These are phyloP conservation scores for Serendipita indica DNA, from an alignment of 768 basidiomycete genomes.

Conservation along the genomic window DNA sequence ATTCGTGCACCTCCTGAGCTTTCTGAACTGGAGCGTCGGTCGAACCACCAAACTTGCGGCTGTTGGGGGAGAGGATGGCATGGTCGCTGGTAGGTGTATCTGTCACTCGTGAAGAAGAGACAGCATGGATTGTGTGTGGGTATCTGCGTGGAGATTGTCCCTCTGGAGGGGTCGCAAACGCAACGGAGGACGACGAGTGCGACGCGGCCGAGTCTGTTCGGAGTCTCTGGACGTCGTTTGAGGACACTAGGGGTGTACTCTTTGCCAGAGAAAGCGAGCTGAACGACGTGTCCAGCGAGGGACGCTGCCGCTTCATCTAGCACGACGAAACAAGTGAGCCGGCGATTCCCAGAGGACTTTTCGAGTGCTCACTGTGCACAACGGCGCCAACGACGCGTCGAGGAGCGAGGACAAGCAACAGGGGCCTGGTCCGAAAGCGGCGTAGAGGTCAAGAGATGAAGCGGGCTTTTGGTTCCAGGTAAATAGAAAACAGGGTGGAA, in stretches of 20 bases:
- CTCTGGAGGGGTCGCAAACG: slow-evolving; percentile 4
- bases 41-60: too few species aligned
- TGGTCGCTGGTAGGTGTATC: neutral
- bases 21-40: neutral
- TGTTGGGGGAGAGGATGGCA: neutral
- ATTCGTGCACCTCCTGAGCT: slow-evolving; percentile 32
- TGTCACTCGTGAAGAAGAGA: neutral
- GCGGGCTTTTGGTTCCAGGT: too few species aligned
- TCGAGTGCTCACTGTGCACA: neutral
- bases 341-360: neutral
- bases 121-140: neutral
- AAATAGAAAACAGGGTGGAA: neutral
- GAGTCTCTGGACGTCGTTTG: neutral
- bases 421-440: neutral
- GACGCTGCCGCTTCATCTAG: slow-evolving; percentile 5
- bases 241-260: neutral
- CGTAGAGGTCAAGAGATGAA: neutral
- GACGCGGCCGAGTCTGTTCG: neutral
- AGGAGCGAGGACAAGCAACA: neutral
- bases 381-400: neutral
- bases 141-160: neutral
- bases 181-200: slow-evolving; percentile 7
- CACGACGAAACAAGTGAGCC: neutral
- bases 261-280: neutral
- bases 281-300: slow-evolving; percentile 8